phyloP scores from a whole-genome alignment of 805 yeast genomes.

The Saccharomycopsis selenospora region DNA sequence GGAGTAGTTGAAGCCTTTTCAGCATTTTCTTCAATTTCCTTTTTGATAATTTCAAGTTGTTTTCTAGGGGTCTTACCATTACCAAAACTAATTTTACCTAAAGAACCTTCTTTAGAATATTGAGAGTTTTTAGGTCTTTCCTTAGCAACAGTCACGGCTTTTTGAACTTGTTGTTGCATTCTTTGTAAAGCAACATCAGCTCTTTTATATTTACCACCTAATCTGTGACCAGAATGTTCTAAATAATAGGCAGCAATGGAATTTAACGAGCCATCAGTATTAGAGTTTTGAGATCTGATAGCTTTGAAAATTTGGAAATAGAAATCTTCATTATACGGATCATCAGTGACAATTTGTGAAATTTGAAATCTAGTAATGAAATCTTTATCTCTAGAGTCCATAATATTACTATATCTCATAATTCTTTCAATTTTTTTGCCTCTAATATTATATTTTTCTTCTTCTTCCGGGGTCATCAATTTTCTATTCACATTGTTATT shows the following conservation, averaged over 20 bases:
- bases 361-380: conserved; percentile 90
- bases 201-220: conserved; percentile 77
- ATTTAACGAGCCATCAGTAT: conserved; percentile 53
- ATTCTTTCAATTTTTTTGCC: conserved; percentile 71
- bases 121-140: conserved; percentile 68
- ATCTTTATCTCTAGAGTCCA: conserved; percentile 97
- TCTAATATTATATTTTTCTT: conserved; percentile 56
- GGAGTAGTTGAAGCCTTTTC: conserved; percentile 12
- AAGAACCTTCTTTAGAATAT: conserved; percentile 64
- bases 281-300: conserved; percentile 45
- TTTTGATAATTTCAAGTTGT: conserved; percentile 59
- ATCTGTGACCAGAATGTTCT: conserved; percentile 84
- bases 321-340: conserved; percentile 95
- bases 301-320: conserved; percentile 88
- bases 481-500: conserved; percentile 20
- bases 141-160: conserved; percentile 91
- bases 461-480: conserved; percentile 59
- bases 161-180: conserved; percentile 97
- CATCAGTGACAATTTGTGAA: conserved; percentile 93
- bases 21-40: conserved; percentile 37
- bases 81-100: conserved; percentile 78
- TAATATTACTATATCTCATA: conserved; percentile 79
- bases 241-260: conserved; percentile 89
- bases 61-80: conserved; percentile 83
- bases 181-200: conserved; percentile 90